Base-by-base conservation (phyloP, 257 asterid species). In the Anisodus tanguticus region DNA sequence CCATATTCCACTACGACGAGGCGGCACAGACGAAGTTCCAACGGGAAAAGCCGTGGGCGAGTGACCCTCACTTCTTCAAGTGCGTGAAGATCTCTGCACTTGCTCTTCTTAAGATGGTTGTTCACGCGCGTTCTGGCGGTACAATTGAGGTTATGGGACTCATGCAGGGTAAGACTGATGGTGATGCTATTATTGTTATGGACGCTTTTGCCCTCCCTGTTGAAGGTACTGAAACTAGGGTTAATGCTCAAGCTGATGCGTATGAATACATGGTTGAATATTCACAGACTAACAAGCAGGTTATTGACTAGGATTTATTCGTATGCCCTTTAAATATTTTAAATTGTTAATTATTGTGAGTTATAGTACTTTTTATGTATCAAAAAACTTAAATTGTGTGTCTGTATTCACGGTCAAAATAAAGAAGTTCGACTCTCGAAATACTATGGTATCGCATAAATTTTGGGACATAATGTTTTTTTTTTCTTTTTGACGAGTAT, bases 181-280 rank as follows among this genome's bases (percentile, higher is more conserved):
- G 98, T 8, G 99, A 97, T 84, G 90, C 98, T 51, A 93, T 97
- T 64, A 93, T 97, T 83, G 98, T 97, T 37, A 95, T 95, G 97
- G 99, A 97, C 91, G 99, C 98, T 80, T 97, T 97, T 87, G 99
- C 99, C 89, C 97, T 97, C 1, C 99, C 99, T 17, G 99, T 97
- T 16, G 99, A 97, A 89, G 99, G 99, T 8, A 97, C 99, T 12
- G 99, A 97, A 85, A 97, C 99, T 87, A 93, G 99, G 92, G 99
- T 97, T 84, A 97, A 97, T 90, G 99, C 99, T 43, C 99, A 97
- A 90, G 98, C 98, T 47, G 98, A 96, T 93, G 99, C 99, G 1
- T 96, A 96, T 82, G 98, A 96, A 88, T 94, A 94, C 74, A 97
- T 97, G 99, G 99, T 97, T 63, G 98, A 95, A 72, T 97, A 97